Conservation (phyloP, 371 early-diverging fungal genomes). For the Mycotypha africana region DNA sequence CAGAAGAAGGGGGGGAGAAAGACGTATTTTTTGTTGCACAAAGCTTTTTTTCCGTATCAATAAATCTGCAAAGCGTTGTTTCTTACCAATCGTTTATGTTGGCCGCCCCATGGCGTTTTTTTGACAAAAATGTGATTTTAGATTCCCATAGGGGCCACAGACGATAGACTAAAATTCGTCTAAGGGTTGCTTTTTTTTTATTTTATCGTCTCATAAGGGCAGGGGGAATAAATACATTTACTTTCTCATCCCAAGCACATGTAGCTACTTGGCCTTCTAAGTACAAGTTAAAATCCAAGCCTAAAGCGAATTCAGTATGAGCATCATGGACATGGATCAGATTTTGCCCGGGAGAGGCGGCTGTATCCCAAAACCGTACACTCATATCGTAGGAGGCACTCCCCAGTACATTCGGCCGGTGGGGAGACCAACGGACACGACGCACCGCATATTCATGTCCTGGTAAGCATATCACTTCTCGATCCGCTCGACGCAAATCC, state of each 20-base stretch:
- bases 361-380: conserved; percentile 87
- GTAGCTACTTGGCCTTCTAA: conserved; percentile 82
- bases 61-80: too few species aligned
- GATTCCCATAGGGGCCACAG: too few species aligned
- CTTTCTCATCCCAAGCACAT: conserved; percentile 91
- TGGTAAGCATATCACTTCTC: conserved; percentile 60
- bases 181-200: too few species aligned
- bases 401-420: conserved; percentile 71
- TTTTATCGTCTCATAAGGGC: conserved; percentile 34
- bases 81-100: too few species aligned
- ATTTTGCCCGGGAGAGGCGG: conserved; percentile 45
- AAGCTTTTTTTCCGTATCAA: too few species aligned
- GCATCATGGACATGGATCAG: conserved; percentile 64
- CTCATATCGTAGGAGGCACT: conserved; percentile 94
- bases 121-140: too few species aligned
- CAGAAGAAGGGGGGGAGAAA: too few species aligned
- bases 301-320: conserved; percentile 94
- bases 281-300: conserved; percentile 87
- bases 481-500: conserved; percentile 79
- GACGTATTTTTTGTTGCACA: too few species aligned
- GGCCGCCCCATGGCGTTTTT: too few species aligned
- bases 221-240: conserved; percentile 62
- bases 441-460: conserved; percentile 93
- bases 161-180: too few species aligned
- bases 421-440: conserved; percentile 87